A percentile compares a stretch with the other conserved stretches of the same genome.
Conservation (phyloP, 331 rosid species). For the Malus hybrid region DNA sequence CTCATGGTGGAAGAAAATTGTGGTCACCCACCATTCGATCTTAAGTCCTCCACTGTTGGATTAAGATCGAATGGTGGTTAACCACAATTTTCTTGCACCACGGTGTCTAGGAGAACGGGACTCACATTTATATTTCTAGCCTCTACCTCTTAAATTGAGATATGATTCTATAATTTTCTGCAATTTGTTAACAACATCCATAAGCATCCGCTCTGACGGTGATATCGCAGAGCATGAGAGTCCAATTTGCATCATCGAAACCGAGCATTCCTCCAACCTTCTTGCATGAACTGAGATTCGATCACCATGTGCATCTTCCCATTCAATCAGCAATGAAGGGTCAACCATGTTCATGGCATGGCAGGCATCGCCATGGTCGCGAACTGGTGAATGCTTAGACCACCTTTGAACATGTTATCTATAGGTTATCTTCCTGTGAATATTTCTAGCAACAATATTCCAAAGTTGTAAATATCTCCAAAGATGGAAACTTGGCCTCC, state of each 20-base stretch:
- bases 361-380: neutral
- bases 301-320: neutral
- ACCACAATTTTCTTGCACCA: too few species aligned
- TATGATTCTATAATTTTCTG: neutral
- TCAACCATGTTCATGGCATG: neutral
- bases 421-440: neutral
- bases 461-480: neutral
- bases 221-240: neutral
- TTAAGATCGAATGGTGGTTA: too few species aligned
- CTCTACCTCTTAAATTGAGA: neutral
- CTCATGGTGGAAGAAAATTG: neutral
- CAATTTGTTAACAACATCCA: neutral
- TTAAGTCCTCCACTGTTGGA: too few species aligned
- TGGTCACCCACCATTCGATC: neutral
- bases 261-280: neutral
- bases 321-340: neutral
- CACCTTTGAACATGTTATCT: neutral
- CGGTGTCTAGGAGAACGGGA: too few species aligned
- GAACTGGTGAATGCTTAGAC: neutral
- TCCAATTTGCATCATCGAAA: too few species aligned
- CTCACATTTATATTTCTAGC: neutral
- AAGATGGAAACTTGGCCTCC: neutral
- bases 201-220: neutral
- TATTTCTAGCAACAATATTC: neutral
- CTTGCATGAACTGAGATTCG: neutral